These are phyloP conservation scores for Elongisporangium undulatum DNA, from an alignment of 352 stramenopile genomes.

Conservation along the genomic window DNA sequence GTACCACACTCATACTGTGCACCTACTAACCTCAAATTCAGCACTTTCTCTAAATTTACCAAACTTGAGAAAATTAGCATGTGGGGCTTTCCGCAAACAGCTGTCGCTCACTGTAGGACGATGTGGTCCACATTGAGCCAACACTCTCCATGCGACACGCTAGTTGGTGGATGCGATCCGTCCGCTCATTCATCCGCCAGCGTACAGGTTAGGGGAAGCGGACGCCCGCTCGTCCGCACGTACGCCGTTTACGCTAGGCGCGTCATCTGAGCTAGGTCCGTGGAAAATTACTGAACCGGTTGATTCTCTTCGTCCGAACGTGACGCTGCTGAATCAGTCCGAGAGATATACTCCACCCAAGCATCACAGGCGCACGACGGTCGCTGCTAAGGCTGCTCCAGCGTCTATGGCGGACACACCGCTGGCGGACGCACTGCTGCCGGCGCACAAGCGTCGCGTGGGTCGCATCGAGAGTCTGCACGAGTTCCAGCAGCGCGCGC, in stretches of 20 bases:
- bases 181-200: neutral
- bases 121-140: neutral
- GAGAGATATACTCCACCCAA: neutral
- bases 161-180: no score
- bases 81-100: neutral
- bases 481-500: slow-evolving; percentile 80
- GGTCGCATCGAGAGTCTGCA: slow-evolving; percentile 73
- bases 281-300: neutral
- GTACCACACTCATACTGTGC: neutral
- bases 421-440: slow-evolving; percentile 39
- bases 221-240: neutral
- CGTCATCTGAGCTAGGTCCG: neutral
- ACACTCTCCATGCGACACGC: neutral
- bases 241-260: neutral
- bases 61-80: neutral
- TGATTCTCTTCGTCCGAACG: neutral
- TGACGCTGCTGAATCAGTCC: neutral
- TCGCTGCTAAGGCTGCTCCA: neutral
- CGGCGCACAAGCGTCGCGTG: slow-evolving; percentile 57
- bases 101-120: neutral
- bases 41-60: neutral
- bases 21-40: neutral
- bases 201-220: neutral
- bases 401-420: neutral
- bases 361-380: neutral